Evolutionary conservation across 2,329 filamentous ascomycete genomes (phyloP).

Genomic region (Diaporthe batatas): DNA sequence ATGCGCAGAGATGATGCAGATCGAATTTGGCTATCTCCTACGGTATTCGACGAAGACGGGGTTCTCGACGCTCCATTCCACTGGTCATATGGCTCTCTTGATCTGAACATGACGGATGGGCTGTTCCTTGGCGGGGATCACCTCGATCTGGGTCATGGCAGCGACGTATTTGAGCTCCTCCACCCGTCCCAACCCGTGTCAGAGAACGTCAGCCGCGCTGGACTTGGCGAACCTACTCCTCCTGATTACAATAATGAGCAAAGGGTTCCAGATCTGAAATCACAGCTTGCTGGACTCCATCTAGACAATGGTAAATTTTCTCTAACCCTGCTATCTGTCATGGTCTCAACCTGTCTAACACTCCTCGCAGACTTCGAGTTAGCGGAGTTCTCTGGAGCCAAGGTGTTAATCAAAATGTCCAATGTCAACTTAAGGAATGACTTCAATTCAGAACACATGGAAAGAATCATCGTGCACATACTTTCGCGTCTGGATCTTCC

Average conservation of each 20-base stretch:
- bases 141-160: background rate
- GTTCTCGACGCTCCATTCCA: background rate
- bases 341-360: background rate
- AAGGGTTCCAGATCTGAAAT: background rate
- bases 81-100: background rate
- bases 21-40: background rate
- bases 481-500: background rate
- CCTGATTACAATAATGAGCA: background rate
- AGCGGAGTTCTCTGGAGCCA: background rate
- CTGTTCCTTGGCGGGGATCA: background rate
- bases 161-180: background rate
- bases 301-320: background rate
- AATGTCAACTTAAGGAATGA: background rate
- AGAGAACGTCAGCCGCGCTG: background rate
- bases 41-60: background rate
- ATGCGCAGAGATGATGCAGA: background rate
- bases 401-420: background rate
- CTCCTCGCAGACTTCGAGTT: background rate
- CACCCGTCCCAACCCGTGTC: background rate
- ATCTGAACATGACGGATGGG: conserved; percentile 4
- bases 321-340: background rate
- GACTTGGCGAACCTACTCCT: background rate
- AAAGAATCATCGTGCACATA: conserved; percentile 2
- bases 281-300: background rate
- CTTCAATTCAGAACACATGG: background rate